Evolutionary conservation across 495 filamentous ascomycete genomes (phyloP).

Genomic region (Recurvomyces mirabilis): DNA sequence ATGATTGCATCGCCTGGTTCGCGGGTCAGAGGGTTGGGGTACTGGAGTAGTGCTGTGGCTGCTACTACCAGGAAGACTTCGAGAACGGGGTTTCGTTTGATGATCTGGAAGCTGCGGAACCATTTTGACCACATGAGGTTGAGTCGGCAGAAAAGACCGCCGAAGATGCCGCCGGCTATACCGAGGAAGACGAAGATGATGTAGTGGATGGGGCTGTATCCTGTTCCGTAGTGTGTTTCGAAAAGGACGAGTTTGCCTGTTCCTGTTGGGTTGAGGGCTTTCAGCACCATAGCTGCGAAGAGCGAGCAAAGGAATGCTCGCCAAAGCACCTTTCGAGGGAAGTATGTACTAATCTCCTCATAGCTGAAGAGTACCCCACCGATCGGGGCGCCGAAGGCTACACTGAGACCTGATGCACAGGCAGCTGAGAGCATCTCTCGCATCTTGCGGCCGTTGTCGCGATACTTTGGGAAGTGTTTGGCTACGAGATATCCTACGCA

Average conservation of each 20-base stretch:
- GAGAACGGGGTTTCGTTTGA: constrained; percentile 40
- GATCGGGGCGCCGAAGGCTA: constrained; percentile 51
- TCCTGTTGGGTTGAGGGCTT: constrained; percentile 45
- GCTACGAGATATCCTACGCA: constrained; percentile 46
- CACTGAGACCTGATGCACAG: constrained; percentile 43
- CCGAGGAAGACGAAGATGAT: constrained; percentile 45
- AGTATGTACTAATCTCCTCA: constrained; percentile 44
- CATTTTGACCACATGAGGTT: constrained; percentile 46
- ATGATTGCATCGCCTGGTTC: constrained; percentile 45
- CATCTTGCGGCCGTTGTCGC: constrained; percentile 42
- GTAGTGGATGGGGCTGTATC: constrained; percentile 44
- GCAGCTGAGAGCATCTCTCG: constrained; percentile 45
- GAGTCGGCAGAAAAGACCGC: constrained; percentile 45
- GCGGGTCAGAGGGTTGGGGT: constrained; percentile 41
- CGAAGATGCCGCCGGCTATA: constrained; percentile 44
- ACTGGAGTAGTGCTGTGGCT: constrained; percentile 43
- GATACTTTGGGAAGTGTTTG: constrained; percentile 40
- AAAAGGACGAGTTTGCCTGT: constrained; percentile 50
- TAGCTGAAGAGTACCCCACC: constrained; percentile 49
- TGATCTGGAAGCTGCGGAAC: constrained; percentile 40
- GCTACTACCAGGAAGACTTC: constrained; percentile 44
- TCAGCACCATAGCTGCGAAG: constrained; percentile 42
- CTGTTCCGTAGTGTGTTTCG: constrained; percentile 45
- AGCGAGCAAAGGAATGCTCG: constrained; percentile 47
- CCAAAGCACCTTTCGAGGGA: constrained; percentile 47